Base-by-base conservation (phyloP, 2,329 filamentous ascomycete genomes). In the Plenodomus tracheiphilus region DNA sequence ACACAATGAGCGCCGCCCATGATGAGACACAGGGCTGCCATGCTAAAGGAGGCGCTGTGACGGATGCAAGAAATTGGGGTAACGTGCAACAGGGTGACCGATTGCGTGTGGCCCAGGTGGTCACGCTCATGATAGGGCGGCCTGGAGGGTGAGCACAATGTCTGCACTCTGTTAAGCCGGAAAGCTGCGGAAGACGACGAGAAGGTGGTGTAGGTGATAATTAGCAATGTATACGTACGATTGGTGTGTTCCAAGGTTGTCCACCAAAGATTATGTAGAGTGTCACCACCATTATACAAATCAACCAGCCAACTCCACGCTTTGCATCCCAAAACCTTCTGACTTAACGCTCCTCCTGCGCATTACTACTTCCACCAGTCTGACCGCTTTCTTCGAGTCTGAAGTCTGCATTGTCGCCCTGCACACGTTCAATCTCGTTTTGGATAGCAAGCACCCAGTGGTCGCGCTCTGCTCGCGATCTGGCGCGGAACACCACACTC, bases 391-490 rank as follows among this genome's bases (percentile, higher is more conserved):
- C 61, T 37, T 67, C 58, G n/a, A 73, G 64, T 46, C 70, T 62
- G 39, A 73, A 70, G 47, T 84, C 81, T 52, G 80, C 77, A 13
- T 68, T 73, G 46, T 75, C 69, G 39, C 78, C 77, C 44, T 70
- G 65, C 49, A 84, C 64, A 41, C 82, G 73, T 71, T 87, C 85
- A 65, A 87, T 87, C 73, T 87, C 85, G 53, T 82, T 82, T 44
- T 80, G 80, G 49, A 87, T 82, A 30, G 79, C 83, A 65, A 87
- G 69, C 19, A 88, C 85, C 85, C 85, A 88, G 58, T 84, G 80
- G 69, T 88, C 85, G 51, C 85, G 78, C 68, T 88, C 85, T 1
- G 84, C 79, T 9, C 85, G 75, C 66, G 81, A 85, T 44, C 85
- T 76, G 30, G 85, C 80, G 61, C 85, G 84, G 64, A 88, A 88